These are phyloP conservation scores for Oryza australiensis DNA, from an alignment of 176 grass and related monocot species.

Conservation along the genomic window DNA sequence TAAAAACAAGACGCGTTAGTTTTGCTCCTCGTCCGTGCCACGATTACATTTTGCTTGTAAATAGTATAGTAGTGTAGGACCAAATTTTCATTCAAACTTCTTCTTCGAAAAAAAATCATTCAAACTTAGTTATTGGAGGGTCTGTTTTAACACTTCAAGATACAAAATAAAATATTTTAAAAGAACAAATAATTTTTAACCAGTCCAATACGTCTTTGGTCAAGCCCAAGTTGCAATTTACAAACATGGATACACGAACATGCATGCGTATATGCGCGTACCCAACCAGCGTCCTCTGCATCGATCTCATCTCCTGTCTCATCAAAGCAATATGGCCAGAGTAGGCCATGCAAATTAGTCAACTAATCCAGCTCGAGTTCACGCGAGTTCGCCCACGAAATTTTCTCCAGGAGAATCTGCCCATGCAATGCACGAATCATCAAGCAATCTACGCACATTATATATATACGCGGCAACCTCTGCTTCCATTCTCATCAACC, in stretches of 20 bases:
- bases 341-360: conserved; percentile 31
- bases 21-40: too few relatives aligned
- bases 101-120: too few relatives aligned
- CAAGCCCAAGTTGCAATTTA: conserved; percentile 28
- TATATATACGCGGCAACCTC: conserved; percentile 5
- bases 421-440: background rate
- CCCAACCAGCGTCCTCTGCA: conserved; percentile 16
- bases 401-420: background rate
- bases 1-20: too few relatives aligned
- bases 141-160: too few relatives aligned
- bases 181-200: background rate
- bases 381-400: background rate
- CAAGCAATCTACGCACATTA: background rate
- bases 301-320: conserved; percentile 15
- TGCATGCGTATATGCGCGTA: background rate
- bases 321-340: background rate
- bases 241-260: conserved; percentile 22
- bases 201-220: background rate
- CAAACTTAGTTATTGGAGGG: too few relatives aligned
- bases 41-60: too few relatives aligned
- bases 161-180: background rate
- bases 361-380: conserved; percentile 47
- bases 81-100: too few relatives aligned
- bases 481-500: background rate
- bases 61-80: too few relatives aligned